Evolutionary conservation across 306 rosid genomes (phyloP), one percentile per base, ranked within the genome.

Genomic region (Mimosa bimucronata): DNA sequence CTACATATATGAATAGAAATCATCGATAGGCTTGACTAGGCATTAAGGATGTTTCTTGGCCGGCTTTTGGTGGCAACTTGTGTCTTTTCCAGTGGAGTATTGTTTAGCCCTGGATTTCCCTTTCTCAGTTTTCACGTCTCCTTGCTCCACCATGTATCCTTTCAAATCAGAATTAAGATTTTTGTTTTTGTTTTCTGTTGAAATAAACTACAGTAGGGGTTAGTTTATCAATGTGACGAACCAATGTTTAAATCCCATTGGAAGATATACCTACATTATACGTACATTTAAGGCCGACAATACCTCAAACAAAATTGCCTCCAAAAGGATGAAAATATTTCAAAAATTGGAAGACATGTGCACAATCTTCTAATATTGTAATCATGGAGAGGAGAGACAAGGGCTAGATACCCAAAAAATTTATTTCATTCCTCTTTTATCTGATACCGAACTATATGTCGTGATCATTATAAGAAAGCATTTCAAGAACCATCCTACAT

Each of bases 361-460:
- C 31, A 61, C 1, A 12, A 37, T 5, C 30, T 11, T 13, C 38
- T 28, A 61, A 60, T 10, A 26, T 5, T 61, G n/a, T 9, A 11
- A 26, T 4, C 11, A 29, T 61, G 67, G 0, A 28, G 67, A 5
- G 67, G 38, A 26, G 67, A 61, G 9, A 13, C n/a, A 6, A 10
- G 31, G 13, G 15, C 8, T 3, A 9, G 52, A 40, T 38, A 40
- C 73, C 73, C 73, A 40, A 68, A 68, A 68, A 2, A 4, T 9
- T 68, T 68, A 68, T 41, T 38, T 1, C 52, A 41, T 41, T 40
- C 19, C 78, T 76, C 71, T 80, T n/a, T 76, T 58, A 83, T 52
- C 53, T 19, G 28, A 74, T 67, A 53, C 12, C 37, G 13, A 79
- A 61, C 83, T 77, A 82, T 28, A 73, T 65, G 44, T 23, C 31